Evolutionary conservation across 176 grass and related monocot species (phyloP).

Genomic region (Urochloa ruziziensis): DNA sequence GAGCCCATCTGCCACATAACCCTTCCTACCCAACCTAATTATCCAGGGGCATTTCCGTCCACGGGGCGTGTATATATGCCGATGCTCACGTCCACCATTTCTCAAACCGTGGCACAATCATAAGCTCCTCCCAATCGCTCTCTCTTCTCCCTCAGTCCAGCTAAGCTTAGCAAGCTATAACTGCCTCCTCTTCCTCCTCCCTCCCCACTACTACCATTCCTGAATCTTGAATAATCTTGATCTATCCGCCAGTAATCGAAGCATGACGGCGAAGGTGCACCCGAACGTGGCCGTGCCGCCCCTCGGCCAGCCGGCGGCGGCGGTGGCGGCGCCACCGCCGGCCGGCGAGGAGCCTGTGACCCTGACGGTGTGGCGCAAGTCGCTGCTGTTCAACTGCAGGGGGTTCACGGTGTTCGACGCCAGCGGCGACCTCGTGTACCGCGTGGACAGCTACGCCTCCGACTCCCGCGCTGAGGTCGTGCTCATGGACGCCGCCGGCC

Average conservation of each 20-base stretch:
- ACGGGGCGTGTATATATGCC: constrained; percentile 33
- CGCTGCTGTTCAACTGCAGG: constrained; percentile 77
- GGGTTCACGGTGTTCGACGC: constrained; percentile 89
- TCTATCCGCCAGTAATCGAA: background rate
- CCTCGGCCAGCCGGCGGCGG: background rate
- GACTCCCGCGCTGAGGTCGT: constrained; percentile 71
- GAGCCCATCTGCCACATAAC: constrained; percentile 36
- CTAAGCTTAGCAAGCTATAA: background rate
- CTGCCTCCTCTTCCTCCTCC: background rate
- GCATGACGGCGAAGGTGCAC: constrained; percentile 51
- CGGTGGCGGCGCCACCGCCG: too few species aligned
- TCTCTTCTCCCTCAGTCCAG: background rate
- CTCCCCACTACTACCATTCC: background rate
- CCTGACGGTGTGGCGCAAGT: constrained; percentile 96
- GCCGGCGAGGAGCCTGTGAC: constrained; percentile 32
- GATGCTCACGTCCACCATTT: constrained; percentile 4
- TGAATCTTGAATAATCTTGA: background rate
- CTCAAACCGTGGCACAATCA: constrained; percentile 28
- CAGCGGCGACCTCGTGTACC: constrained; percentile 71
- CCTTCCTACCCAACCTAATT: constrained; percentile 39
- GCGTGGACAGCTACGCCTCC: constrained; percentile 84
- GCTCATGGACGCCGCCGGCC: constrained; percentile 83
- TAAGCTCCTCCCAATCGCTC: background rate
- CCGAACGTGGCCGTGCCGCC: constrained; percentile 39
- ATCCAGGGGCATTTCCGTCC: constrained; percentile 44